Base-by-base conservation (phyloP, 2,329 filamentous ascomycete genomes). In the Moelleriella libera region DNA sequence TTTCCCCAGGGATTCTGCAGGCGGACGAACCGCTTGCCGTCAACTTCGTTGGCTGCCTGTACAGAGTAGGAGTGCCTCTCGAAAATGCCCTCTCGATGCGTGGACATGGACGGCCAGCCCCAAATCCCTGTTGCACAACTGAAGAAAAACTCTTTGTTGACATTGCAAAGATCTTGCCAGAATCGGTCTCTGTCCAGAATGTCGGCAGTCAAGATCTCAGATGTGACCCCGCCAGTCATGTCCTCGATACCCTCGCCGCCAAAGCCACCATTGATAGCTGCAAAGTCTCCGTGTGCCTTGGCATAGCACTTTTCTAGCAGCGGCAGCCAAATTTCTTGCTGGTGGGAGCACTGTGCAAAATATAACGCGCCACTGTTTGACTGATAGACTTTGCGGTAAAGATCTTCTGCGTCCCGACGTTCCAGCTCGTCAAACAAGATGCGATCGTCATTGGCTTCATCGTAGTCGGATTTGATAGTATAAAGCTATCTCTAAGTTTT, bases 1-100 rank as follows among this genome's bases (percentile, higher is more conserved):
- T 80, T 79, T 1, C 86, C 87, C 86, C 85, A 92, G 0, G 87
- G 87, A 55, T 92, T 92, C 53, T 72, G 75, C 40, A 87, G 66
- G 45, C 80, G 72, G 3, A 88, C 67, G 1, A 88, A 67, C 2
- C 82, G 74, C 52, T 75, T 70, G 52, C 80, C 73, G 31, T 72
- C 71, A 7, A 76, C 61, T 30, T 70, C 69, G n/a, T 75, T 69
- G 4, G 76, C 75, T 45, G 74, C 71, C 67, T 80, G 76, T 7
- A 83, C 69, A 1, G 76, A 77, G 54, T 82, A 82, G 3, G 77
- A 77, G 52, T 82, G 78, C 8, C 69, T 62, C 49, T 78, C 74
- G 8, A 73, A 60, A 47, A 82, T 78, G 5, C 78, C 78, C 48
- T 76, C 74, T 31, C 72, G 67, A 28, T 73, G 67, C 1, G 60